These are phyloP conservation scores for Stephanodiscus minutulus DNA, from an alignment of 108 stramenopile species.

Conservation along the genomic window DNA sequence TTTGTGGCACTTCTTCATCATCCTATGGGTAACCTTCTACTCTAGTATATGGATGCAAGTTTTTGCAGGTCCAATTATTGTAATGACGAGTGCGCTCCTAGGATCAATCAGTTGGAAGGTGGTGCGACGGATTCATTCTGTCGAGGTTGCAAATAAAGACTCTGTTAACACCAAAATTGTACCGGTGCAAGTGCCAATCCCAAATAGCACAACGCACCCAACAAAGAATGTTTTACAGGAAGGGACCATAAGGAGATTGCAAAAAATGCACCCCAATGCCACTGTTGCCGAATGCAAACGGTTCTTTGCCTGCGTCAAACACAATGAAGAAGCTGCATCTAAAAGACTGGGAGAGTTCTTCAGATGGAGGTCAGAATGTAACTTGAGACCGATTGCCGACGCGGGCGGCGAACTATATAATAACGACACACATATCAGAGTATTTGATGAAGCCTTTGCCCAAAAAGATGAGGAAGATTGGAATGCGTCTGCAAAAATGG, in stretches of 20 bases:
- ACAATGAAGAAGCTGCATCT: constrained; percentile 33
- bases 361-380: constrained; percentile 38
- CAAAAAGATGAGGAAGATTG: constrained; percentile 27
- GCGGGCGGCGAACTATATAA: neutral
- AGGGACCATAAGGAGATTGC: constrained; percentile 24
- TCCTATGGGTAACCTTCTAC: constrained; percentile 25
- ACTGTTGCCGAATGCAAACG: constrained; percentile 39
- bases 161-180: neutral
- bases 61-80: constrained; percentile 4
- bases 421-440: constrained; percentile 9
- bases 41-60: constrained; percentile 6
- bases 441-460: constrained; percentile 20
- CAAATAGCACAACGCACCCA: neutral
- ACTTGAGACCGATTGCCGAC: constrained; percentile 28
- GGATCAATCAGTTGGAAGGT: neutral
- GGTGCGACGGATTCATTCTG: neutral
- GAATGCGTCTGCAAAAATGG: constrained; percentile 34
- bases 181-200: neutral
- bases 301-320: constrained; percentile 36
- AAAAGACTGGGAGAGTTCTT: constrained; percentile 32
- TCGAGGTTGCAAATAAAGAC: neutral
- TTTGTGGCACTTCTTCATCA: constrained; percentile 14
- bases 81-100: constrained; percentile 13
- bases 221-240: constrained; percentile 3
- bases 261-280: constrained; percentile 29